Conservation (phyloP, 2,329 filamentous ascomycete species). For the Ceratocystis ficicola region DNA sequence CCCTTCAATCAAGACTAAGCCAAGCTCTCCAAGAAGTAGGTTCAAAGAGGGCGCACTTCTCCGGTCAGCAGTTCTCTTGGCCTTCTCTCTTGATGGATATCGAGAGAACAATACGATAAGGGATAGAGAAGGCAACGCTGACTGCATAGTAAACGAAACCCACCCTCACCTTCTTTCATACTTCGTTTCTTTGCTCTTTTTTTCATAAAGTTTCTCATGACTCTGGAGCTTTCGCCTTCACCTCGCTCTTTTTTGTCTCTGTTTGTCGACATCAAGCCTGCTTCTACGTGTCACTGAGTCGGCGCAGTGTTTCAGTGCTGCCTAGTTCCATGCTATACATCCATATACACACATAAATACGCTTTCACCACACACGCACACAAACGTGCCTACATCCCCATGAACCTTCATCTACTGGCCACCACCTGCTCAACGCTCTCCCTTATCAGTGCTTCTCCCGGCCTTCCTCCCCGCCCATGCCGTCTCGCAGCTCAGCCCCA, state of each 20-base stretch:
- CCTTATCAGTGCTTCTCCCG: not conserved
- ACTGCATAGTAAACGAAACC: not conserved
- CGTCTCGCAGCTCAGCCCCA: not conserved
- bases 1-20: not conserved
- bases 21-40: not conserved
- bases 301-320: conserved; percentile 1
- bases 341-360: conserved; percentile 6
- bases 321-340: not conserved
- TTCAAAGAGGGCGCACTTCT: not conserved
- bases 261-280: not conserved
- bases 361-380: not conserved
- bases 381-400: not conserved
- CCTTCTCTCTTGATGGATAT: not conserved
- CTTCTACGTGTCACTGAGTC: not conserved
- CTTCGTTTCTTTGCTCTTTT: not conserved
- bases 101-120: not conserved
- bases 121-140: not conserved
- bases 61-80: not conserved
- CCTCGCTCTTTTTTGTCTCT: not conserved
- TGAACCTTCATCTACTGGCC: not conserved
- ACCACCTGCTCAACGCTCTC: not conserved
- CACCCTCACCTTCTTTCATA: not conserved
- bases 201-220: not conserved
- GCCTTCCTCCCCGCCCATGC: conserved; percentile 3
- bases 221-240: not conserved